A percentile compares a stretch with the other conserved stretches of the same genome.
Conservation (phyloP, 139 green algal species). For the Closterium sp. region DNA sequence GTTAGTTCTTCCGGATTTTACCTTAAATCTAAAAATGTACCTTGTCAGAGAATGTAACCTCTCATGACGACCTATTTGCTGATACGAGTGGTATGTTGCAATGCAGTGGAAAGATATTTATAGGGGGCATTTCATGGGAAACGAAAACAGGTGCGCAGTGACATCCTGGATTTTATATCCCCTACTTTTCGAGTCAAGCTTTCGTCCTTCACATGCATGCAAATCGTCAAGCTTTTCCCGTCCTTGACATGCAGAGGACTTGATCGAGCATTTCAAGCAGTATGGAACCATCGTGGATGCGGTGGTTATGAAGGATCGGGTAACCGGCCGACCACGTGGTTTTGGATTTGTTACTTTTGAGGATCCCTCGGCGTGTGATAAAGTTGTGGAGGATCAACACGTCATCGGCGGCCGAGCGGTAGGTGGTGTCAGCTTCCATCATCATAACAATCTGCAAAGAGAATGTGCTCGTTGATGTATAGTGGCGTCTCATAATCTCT, state of each 20-base stretch:
- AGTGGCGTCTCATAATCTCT: too few species aligned
- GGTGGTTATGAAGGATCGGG: constrained; percentile 95
- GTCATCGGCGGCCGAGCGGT: constrained; percentile 52
- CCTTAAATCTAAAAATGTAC: not conserved
- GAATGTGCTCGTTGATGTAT: too few species aligned
- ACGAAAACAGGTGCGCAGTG: constrained; percentile 36
- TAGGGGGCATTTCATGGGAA: constrained; percentile 37
- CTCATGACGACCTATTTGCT: not conserved
- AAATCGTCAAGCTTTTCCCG: too few species aligned
- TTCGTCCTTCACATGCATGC: not conserved
- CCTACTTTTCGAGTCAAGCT: not conserved
- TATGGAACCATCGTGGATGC: constrained; percentile 81
- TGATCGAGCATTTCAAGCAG: constrained; percentile 73
- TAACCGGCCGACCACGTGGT: constrained; percentile 85
- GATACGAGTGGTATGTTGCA: not conserved
- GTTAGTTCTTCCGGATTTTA: not conserved
- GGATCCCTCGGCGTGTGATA: constrained; percentile 78
- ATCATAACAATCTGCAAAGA: not conserved
- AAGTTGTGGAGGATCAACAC: constrained; percentile 69
- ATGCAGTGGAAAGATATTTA: constrained; percentile 42
- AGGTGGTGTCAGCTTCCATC: not conserved
- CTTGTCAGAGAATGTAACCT: not conserved
- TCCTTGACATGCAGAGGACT: constrained; percentile 25
- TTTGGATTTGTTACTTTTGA: constrained; percentile 97
- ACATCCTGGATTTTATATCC: not conserved